phyloP scores from a whole-genome alignment of 208 protist species.

The Borovskyia barvae region DNA sequence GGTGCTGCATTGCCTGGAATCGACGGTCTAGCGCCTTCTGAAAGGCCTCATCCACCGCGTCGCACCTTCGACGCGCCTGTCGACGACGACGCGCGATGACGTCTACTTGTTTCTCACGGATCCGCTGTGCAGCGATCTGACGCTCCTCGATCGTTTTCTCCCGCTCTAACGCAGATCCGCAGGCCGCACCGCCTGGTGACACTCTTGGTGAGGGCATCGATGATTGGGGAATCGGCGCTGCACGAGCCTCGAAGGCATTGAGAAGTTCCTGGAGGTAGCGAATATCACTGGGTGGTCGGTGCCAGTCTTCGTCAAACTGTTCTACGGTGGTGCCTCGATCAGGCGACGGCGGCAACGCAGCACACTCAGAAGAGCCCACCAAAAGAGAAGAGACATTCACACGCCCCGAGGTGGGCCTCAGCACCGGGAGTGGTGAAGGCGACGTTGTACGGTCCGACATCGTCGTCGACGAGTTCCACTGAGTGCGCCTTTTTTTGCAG shows the following conservation, averaged over 20 bases:
- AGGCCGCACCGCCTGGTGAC: neutral
- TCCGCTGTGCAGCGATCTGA: slow-evolving; percentile 15
- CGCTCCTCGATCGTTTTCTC: slow-evolving; percentile 17
- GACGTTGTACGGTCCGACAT: too few relatives aligned
- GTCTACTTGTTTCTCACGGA: slow-evolving; percentile 42
- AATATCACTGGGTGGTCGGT: slow-evolving; percentile 23
- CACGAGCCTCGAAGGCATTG: slow-evolving; percentile 2
- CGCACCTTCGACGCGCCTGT: slow-evolving; percentile 36
- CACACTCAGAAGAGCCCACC: too few relatives aligned
- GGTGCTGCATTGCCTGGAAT: slow-evolving; percentile 56
- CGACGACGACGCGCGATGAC: slow-evolving; percentile 40
- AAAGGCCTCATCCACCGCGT: slow-evolving; percentile 82
- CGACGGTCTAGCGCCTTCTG: slow-evolving; percentile 56
- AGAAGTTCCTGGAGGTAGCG: slow-evolving; percentile 18
- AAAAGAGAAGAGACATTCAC: neutral
- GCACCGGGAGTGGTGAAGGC: too few relatives aligned
- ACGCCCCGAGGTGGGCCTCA: too few relatives aligned
- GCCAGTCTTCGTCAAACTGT: slow-evolving; percentile 23
- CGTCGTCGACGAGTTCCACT: too few relatives aligned
- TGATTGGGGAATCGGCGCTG: neutral
- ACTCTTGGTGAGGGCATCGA: too few relatives aligned
- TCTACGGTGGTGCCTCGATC: slow-evolving; percentile 8
- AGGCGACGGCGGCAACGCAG: too few relatives aligned
- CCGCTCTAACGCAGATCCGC: neutral
- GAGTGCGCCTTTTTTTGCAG: too few relatives aligned